Base-by-base conservation (phyloP, 441 rosid genomes). In the Euphorbia schlechtendalii region DNA sequence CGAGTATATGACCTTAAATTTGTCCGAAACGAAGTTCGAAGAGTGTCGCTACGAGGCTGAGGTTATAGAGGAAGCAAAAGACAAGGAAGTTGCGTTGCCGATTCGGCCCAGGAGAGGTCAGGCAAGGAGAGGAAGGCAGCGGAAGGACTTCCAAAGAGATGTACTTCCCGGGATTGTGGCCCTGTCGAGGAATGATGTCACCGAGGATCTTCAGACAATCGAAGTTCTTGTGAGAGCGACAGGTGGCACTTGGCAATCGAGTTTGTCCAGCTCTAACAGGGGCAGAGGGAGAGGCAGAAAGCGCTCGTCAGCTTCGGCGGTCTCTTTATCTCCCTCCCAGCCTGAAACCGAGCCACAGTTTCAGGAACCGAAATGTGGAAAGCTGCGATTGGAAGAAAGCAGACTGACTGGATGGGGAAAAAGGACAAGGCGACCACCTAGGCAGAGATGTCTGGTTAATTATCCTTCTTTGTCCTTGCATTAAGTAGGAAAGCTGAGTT, bases 81-180 rank as follows among this genome's bases (percentile, higher is more conserved):
- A 27, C 10, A 5, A 80, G n/a, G 90, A 89, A 25, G 84, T 77
- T 63, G 12, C 73, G 2, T 81, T 77, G 22, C 71, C 78, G 48
- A 75, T 73, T 22, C 67, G 81, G 13, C 51, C 65, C 15, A 60
- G 80, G 56, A 64, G 80, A 34, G 77, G 68, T 69, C 78, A 86
- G 21, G 82, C 83, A 17, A 81, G 95, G 77, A 81, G 96, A 73
- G 98, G 98, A 67, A 86, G 96, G 83, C 95, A 91, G 68, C 78
- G 85, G 61, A 82, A 91, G 84, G 98, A 92, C 80, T 92, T 92
- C 74, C 98, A 87, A 79, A 87, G 96, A 82, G 98, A 92, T 77
- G 78, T 87, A 71, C 98, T 92, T 78, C 96, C 98, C 0, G 91
- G 98, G 38, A 86, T 92, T 61, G 71, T 81, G 69, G 84, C 96